Base-by-base conservation (phyloP, 805 yeast species). In the Wickerhamomyces xylosicus region DNA sequence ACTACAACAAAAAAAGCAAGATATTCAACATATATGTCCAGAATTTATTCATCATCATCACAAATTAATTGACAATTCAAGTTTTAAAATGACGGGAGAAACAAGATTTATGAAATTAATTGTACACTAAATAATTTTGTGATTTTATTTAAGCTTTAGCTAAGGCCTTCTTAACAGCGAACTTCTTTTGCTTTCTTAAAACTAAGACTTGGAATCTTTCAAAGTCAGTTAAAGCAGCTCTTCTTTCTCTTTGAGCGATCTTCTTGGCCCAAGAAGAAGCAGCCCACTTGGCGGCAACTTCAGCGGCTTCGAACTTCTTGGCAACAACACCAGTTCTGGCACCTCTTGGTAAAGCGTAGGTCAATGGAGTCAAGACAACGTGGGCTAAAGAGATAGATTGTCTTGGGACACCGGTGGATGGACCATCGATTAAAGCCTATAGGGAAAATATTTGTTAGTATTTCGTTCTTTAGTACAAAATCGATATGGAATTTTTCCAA, bases 161-260 rank as follows among this genome's bases (percentile, higher is more conserved):
- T 63, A 84, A 79, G 70, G 95, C 94, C 79, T 86, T 89, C 77
- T 83, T 85, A 63, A 86, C 90, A 71, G 87, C 85, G 67, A 69
- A 82, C 74, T 87, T 84, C 74, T 85, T 86, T 79, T 94, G 97
- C 81, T 90, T 92, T 84, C 84, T 92, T 69, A 87, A 79, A 59
- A 87, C 94, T 69, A 84, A 66, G 59, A 90, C 98, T 79, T 90
- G 96, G 96, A 92, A 92, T 81, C 99, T 89, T 78, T 92, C 96
- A 62, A 92, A 92, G 73, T 92, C 99, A 58, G 90, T 66, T 69
- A 94, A 83, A 64, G 80, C 74, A 61, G 94, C 71, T 79, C 98
- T 85, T 71, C 80, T 85, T 71, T 83, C 80, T 72, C 85, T 86
- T 71, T 85, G 82, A 66, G 94, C 96, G 62, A 92, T 82, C 78